These are phyloP conservation scores for Excoecaria agallocha DNA, from an alignment of 345 rosid genomes.

Conservation along the genomic window DNA sequence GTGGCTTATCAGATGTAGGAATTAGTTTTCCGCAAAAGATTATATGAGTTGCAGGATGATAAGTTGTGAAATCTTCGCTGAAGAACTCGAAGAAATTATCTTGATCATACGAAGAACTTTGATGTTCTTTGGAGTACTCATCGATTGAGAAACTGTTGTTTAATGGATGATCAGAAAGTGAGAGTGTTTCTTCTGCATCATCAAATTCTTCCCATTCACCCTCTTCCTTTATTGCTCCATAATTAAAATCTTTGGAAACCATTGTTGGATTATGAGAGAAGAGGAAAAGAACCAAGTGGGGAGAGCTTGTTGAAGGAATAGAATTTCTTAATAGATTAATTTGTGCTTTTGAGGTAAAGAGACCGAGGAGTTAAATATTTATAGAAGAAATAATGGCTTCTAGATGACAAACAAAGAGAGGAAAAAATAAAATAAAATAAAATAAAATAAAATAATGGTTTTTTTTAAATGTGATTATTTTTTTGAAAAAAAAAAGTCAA, in stretches of 20 bases:
- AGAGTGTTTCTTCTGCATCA: conserved; percentile 49
- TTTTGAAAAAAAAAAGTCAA: no score
- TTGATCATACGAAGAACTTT: conserved; percentile 20
- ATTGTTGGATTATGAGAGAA: background rate
- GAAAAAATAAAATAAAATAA: no score
- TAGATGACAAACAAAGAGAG: background rate
- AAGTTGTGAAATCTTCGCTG: conserved; percentile 33
- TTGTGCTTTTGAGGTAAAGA: no score
- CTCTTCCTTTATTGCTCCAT: conserved; percentile 1
- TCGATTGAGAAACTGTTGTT: conserved; percentile 16
- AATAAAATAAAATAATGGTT: no score
- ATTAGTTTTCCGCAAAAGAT: conserved; percentile 61
- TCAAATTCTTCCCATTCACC: conserved; percentile 13
- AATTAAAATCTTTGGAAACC: conserved; percentile 11
- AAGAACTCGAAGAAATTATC: conserved; percentile 53
- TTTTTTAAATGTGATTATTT: no score
- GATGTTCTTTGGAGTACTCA: conserved; percentile 20
- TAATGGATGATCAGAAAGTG: conserved; percentile 49
- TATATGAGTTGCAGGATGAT: conserved; percentile 26
- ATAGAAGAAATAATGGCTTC: background rate
- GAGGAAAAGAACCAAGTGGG: no score
- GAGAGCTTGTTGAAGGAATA: background rate
- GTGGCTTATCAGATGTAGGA: background rate
- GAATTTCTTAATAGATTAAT: background rate
- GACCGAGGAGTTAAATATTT: background rate